Evolutionary conservation across 192 early-diverging fungal species (phyloP).

Genomic region (Oehlia diaphana): DNA sequence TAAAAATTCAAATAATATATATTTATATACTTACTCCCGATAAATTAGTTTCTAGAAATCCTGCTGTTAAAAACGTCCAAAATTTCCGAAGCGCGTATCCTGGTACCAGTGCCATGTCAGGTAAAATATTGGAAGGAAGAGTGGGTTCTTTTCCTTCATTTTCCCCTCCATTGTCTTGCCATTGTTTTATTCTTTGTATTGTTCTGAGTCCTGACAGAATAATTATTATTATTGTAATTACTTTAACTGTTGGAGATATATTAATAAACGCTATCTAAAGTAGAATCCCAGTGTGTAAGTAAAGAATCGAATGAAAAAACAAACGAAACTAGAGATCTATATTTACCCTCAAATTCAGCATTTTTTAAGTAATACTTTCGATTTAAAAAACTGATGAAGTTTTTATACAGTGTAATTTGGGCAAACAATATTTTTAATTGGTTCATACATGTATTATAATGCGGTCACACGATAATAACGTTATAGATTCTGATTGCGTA

Average conservation of each 20-base stretch:
- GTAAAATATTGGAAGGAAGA: slow-evolving; percentile 11
- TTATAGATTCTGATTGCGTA: no score
- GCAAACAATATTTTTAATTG: no score
- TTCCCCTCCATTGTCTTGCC: neutral
- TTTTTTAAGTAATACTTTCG: no score
- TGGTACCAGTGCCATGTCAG: slow-evolving; percentile 39
- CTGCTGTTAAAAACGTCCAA: slow-evolving; percentile 65
- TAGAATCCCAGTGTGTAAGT: no score
- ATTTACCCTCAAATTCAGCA: no score
- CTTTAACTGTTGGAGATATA: slow-evolving; percentile 38
- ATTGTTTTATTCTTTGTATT: slow-evolving; percentile 29
- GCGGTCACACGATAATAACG: no score
- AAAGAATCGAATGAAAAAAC: no score
- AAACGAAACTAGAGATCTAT: no score
- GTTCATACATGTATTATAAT: no score
- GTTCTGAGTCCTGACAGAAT: slow-evolving; percentile 23
- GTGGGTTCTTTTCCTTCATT: neutral
- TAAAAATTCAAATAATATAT: neutral
- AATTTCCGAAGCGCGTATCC: slow-evolving; percentile 33
- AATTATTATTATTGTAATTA: slow-evolving; percentile 28
- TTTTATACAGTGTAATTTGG: no score
- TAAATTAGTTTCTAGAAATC: slow-evolving; percentile 55
- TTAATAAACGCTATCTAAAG: slow-evolving; percentile 29
- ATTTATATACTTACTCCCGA: slow-evolving; percentile 39
- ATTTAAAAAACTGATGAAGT: no score